phyloP scores from a whole-genome alignment of 768 basidiomycete genomes.

The Auriscalpium orientale region DNA sequence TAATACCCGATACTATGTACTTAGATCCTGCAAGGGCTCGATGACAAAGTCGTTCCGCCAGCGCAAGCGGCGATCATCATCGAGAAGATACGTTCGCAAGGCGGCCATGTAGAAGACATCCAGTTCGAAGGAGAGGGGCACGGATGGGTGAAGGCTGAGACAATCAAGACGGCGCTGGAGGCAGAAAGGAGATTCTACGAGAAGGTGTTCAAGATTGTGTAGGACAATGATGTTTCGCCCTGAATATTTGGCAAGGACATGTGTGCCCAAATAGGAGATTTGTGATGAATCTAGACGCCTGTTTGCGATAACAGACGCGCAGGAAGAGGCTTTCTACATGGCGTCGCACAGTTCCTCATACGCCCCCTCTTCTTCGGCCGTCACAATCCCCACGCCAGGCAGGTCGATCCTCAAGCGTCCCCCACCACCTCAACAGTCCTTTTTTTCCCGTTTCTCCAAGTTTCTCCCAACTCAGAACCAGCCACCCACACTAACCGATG shows the following conservation, averaged over 20 bases:
- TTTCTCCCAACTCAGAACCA: conserved; percentile 54
- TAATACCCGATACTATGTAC: background rate
- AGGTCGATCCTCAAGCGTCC: conserved; percentile 79
- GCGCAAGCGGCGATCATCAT: conserved; percentile 56
- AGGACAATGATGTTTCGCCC: no score
- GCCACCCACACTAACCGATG: conserved; percentile 22
- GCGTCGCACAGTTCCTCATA: conserved; percentile 38
- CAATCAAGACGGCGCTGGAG: conserved; percentile 44
- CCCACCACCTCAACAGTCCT: conserved; percentile 55
- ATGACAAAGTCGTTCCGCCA: conserved; percentile 60
- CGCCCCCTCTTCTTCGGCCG: conserved; percentile 72
- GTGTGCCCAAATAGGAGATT: no score
- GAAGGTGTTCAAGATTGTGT: conserved; percentile 24
- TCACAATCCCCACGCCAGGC: conserved; percentile 71
- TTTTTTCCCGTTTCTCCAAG: conserved; percentile 68
- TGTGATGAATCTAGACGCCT: no score
- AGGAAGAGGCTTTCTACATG: conserved; percentile 7
- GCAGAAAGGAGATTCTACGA: conserved; percentile 49
- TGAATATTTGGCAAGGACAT: background rate
- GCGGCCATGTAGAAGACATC: conserved; percentile 51
- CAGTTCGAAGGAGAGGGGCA: conserved; percentile 61
- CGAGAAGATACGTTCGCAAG: conserved; percentile 39
- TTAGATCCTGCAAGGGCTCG: conserved; percentile 63
- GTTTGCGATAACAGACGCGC: background rate
- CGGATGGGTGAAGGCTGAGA: conserved; percentile 51